Percentiles rank a stretch among this genome's conserved stretches.
phyloP scores from a whole-genome alignment of 139 green algal genomes.

The Micromonas pusilla region DNA sequence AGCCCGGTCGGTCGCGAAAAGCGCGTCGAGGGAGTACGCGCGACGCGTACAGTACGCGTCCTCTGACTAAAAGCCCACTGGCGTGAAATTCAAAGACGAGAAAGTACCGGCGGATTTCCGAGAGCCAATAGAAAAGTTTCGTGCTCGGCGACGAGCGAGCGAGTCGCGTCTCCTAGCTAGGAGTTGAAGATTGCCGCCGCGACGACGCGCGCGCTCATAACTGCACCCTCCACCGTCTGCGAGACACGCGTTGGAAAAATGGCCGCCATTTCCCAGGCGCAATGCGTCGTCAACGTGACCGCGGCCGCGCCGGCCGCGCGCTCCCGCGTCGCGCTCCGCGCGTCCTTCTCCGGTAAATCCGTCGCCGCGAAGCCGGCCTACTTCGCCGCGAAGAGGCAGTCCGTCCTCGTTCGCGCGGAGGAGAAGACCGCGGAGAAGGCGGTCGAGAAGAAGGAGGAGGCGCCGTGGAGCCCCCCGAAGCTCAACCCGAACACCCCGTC shows the following conservation, averaged over 20 bases:
- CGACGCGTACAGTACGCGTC: too few relatives aligned
- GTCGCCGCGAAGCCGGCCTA: neutral
- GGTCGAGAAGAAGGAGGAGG: conserved; percentile 38
- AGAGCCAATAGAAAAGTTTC: too few relatives aligned
- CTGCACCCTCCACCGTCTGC: neutral
- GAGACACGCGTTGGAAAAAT: neutral
- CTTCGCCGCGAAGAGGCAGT: neutral
- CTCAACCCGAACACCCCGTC: conserved; percentile 84
- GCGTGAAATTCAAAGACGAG: too few relatives aligned
- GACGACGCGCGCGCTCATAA: too few relatives aligned
- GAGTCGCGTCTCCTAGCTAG: too few relatives aligned
- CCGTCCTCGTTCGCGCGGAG: neutral
- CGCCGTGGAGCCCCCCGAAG: conserved; percentile 65
- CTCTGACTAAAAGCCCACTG: too few relatives aligned
- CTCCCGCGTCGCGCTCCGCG: neutral
- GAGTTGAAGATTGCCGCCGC: too few relatives aligned
- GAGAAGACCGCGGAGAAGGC: conserved; percentile 19
- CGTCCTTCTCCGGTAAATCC: neutral
- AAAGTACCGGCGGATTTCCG: too few relatives aligned
- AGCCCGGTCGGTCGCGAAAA: too few relatives aligned
- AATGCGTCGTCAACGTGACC: neutral
- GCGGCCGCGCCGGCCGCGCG: too few relatives aligned
- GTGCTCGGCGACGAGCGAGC: too few relatives aligned
- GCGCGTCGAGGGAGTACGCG: too few relatives aligned
- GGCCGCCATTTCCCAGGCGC: neutral